Base-by-base conservation (phyloP, 331 rosid genomes). In the Prunus yedoensis region DNA sequence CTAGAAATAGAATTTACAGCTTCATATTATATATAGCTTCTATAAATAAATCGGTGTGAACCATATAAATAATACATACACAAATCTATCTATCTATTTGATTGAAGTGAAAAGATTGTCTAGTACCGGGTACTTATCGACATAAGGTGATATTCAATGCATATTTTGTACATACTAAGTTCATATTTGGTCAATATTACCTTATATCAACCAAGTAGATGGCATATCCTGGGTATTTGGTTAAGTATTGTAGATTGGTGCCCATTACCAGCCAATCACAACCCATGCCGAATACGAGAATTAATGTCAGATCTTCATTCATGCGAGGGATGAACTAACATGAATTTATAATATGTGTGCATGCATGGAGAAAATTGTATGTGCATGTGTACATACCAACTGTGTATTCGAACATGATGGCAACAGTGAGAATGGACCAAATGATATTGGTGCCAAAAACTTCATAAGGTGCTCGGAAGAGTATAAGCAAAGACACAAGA, bases 361-460 rank as follows among this genome's bases (percentile, higher is more conserved):
- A 18, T 49, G 47, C 20, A 62, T 28, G 32, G 52, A 32, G 47
- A 25, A 20, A 11, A 8, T 30, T 17, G 17, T 38, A 49, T 38
- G 54, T 51, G 14, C 51, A 25, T 38, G 18, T 9, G 47, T 32
- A 67, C 90, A 35, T 85, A 89, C 97, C 96, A 47, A 92, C 93
- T 18, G 93, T 89, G 67, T 85, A 88, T 77, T 92, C 97, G 76
- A 89, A 92, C 88, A 89, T 87, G 56, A 89, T 79, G 79, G 91
- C 80, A 77, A 88, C 90, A 46, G 91, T 92, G 78, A 92, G 87
- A 84, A 89, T 88, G 59, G 97, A 88, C 97, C 97, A 92, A 66
- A 92, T 80, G 84, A 88, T 81, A 75, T 74, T 83, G 78, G 83
- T 74, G 17, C 97, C 93, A 66, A 92, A 88, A 18, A 81, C 78